phyloP scores from a whole-genome alignment of 2,329 filamentous ascomycete genomes.

The Clarireedia homoeocarpa region DNA sequence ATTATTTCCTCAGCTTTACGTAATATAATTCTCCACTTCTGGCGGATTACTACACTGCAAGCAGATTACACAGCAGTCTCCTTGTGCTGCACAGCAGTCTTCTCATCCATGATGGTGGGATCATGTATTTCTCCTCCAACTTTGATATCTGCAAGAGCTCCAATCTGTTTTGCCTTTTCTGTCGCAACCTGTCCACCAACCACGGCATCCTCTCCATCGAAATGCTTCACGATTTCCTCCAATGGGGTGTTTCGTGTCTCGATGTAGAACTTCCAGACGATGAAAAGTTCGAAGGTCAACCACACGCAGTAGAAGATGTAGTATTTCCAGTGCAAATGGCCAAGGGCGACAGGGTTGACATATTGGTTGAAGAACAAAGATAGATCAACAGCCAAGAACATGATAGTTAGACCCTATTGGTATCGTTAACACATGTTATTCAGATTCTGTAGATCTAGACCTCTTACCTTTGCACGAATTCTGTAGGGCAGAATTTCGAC shows the following conservation, averaged over 20 bases:
- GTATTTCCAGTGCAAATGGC: slow-evolving; percentile 34
- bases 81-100: no score
- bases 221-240: slow-evolving; percentile 38
- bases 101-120: no score
- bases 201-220: slow-evolving; percentile 36
- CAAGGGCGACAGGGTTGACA: slow-evolving; percentile 36
- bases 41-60: no score
- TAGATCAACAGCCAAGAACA: slow-evolving; percentile 37
- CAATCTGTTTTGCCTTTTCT: slow-evolving; percentile 8
- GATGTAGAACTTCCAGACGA: slow-evolving; percentile 31
- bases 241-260: slow-evolving; percentile 37
- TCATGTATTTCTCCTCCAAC: not conserved
- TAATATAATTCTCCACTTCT: no score
- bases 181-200: slow-evolving; percentile 11
- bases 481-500: slow-evolving; percentile 25
- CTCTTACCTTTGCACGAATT: slow-evolving; percentile 28
- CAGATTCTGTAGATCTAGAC: not conserved
- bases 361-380: slow-evolving; percentile 39
- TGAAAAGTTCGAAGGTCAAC: slow-evolving; percentile 22
- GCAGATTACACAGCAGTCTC: no score
- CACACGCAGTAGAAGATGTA: slow-evolving; percentile 36
- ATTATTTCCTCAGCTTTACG: no score
- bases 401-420: slow-evolving; percentile 31
- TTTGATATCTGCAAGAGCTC: slow-evolving; percentile 3
- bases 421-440: not conserved